Base-by-base conservation (phyloP, 768 basidiomycete species). In the Clitopilus hobsonii region DNA sequence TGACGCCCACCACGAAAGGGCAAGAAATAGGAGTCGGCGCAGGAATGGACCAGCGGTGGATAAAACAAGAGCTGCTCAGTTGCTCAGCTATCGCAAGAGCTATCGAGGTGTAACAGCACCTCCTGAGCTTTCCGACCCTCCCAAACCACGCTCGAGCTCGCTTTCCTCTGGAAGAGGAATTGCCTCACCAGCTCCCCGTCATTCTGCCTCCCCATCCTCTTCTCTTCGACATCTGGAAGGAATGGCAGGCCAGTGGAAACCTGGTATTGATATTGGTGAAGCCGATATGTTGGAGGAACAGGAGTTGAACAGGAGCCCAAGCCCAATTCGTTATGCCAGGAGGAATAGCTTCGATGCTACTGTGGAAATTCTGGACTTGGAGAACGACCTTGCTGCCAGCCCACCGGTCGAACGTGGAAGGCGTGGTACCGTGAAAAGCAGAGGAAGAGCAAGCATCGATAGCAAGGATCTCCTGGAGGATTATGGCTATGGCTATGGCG, bases 271-370 rank as follows among this genome's bases (percentile, higher is more conserved):
- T 20, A 45, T 45, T 8, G 41, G 41, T 20, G 41, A 45, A 18
- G 41, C 41, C n/a, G 41, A 45, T 29, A 47, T 47, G 38, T 48
- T 25, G 56, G 49, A 1, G 26, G 30, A 8, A 53, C 49, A 13
- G 36, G 54, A 29, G 28, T 51, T 54, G 41, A 47, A 47, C 27
- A 27, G 58, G 38, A 60, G 61, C 18, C 62, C 64, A 3, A 63
- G 63, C 2, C 66, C 66, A 5, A 67, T 67, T n/a, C 55, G 55
- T 5, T 67, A 64, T 29, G 66, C 63, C 20, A 50, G 59, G 26
- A 58, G 62, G 14, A 23, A 45, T 23, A 45, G 41, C 22, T 45
- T 45, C 3, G 41, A 45, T 3, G 41, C 41, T 20, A 18, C 16
- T 23, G 22, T 45, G 3, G 41, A 45, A 20, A 45, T 45, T 16